Evolutionary conservation across 345 rosid species (phyloP).

Genomic region (Balakata baccata): DNA sequence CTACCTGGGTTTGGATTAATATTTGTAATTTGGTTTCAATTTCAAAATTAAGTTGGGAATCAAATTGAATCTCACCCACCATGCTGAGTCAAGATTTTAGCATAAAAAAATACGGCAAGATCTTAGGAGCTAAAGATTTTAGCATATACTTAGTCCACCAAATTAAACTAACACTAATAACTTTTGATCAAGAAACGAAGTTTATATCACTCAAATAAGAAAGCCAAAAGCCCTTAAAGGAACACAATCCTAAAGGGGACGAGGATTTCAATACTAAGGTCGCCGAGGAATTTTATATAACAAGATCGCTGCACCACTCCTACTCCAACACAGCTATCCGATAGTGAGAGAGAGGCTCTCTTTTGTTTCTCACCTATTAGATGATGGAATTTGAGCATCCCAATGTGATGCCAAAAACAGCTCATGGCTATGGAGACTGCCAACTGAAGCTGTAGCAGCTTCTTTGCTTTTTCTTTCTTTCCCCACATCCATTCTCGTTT

Average conservation of each 20-base stretch:
- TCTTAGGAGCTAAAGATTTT: background rate
- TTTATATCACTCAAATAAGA: background rate
- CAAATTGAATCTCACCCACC: background rate
- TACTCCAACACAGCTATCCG: background rate
- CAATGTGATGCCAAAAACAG: slow-evolving; percentile 31
- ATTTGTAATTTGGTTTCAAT: too few species aligned
- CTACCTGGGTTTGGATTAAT: too few species aligned
- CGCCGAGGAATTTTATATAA: background rate
- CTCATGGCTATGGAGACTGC: slow-evolving; percentile 21
- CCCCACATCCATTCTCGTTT: background rate
- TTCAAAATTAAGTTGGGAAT: too few species aligned
- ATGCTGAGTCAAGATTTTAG: background rate
- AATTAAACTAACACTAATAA: background rate
- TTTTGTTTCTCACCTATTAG: background rate
- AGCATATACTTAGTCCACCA: slow-evolving; percentile 3
- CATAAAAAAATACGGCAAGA: background rate
- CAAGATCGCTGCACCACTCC: background rate
- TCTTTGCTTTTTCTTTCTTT: slow-evolving; percentile 24
- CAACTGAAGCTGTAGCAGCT: slow-evolving; percentile 31
- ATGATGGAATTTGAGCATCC: slow-evolving; percentile 60
- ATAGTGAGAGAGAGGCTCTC: slow-evolving; percentile 27
- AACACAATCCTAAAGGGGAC: background rate
- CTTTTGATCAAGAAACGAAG: background rate
- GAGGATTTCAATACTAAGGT: background rate
- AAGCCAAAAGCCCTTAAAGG: background rate